These are phyloP conservation scores for Candida chilensis DNA, from an alignment of 805 yeast genomes.

Conservation along the genomic window DNA sequence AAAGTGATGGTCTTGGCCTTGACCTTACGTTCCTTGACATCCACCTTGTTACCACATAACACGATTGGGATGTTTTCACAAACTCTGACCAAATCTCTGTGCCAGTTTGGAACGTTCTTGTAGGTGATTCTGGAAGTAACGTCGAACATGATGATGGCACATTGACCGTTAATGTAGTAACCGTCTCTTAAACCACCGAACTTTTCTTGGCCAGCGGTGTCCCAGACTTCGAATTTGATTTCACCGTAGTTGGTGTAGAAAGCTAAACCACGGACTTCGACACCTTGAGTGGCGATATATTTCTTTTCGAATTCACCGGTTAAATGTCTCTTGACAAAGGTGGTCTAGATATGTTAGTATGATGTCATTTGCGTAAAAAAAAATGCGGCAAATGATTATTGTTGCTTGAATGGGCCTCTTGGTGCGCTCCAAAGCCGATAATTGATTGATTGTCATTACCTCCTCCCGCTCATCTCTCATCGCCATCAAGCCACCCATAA, in stretches of 20 bases:
- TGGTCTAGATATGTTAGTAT: constrained; percentile 45
- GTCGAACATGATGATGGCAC: constrained; percentile 99
- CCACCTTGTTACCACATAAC: constrained; percentile 98
- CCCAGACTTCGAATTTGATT: constrained; percentile 99
- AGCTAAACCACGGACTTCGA: constrained; percentile 97
- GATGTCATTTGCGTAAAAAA: too few relatives aligned
- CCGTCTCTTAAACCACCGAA: constrained; percentile 99
- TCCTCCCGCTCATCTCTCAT: too few relatives aligned
- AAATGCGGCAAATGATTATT: too few relatives aligned
- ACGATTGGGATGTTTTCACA: constrained; percentile 99
- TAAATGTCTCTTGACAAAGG: constrained; percentile 98
- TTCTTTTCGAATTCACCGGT: constrained; percentile 99
- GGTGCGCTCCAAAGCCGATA: too few relatives aligned
- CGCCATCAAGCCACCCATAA: constrained; percentile 1
- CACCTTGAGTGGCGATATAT: constrained; percentile 98
- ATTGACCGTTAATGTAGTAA: constrained; percentile 98
- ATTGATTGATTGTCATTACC: too few relatives aligned
- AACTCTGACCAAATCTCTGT: constrained; percentile 98
- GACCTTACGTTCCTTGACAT: constrained; percentile 99
- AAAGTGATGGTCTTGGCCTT: constrained; percentile 99
- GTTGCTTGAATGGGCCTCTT: too few relatives aligned
- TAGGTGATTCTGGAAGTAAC: constrained; percentile 99
- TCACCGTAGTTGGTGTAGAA: constrained; percentile 98
- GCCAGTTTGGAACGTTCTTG: constrained; percentile 99
- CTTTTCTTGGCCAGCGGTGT: constrained; percentile 99